phyloP scores from a whole-genome alignment of 495 filamentous ascomycete species.

The Tricharina praecox region DNA sequence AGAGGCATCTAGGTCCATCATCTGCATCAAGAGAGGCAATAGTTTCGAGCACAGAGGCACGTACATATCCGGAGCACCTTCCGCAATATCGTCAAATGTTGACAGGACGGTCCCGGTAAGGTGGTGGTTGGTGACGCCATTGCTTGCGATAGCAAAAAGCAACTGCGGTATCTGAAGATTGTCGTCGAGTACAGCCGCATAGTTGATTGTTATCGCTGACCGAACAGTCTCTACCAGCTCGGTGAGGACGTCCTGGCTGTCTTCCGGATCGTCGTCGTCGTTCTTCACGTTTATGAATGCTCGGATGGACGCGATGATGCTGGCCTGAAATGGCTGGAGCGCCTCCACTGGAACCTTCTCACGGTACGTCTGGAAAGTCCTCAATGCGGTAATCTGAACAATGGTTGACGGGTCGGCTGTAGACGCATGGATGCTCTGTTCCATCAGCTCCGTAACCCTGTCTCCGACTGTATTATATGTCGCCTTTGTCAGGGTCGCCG shows the following conservation, averaged over 20 bases:
- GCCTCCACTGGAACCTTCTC: slow-evolving; percentile 31
- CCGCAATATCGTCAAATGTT: slow-evolving; percentile 73
- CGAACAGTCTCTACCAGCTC: slow-evolving; percentile 78
- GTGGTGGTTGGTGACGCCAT: slow-evolving; percentile 76
- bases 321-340: slow-evolving; percentile 42
- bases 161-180: slow-evolving; percentile 58
- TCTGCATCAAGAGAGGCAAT: slow-evolving; percentile 67
- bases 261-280: slow-evolving; percentile 50
- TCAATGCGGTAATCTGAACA: slow-evolving; percentile 81
- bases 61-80: slow-evolving; percentile 53
- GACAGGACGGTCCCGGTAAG: slow-evolving; percentile 61
- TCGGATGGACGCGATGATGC: slow-evolving; percentile 60
- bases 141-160: slow-evolving; percentile 73
- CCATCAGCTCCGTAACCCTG: slow-evolving; percentile 46
- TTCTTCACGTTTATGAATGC: slow-evolving; percentile 63
- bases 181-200: slow-evolving; percentile 48
- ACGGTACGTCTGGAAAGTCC: slow-evolving; percentile 57
- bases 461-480: slow-evolving; percentile 37
- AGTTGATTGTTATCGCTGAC: slow-evolving; percentile 61
- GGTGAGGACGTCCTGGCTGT: slow-evolving; percentile 79
- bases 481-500: slow-evolving; percentile 50
- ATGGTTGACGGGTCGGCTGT: slow-evolving; percentile 60
- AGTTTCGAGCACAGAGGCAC: slow-evolving; percentile 71
- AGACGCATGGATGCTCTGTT: slow-evolving; percentile 58
- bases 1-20: slow-evolving; percentile 71